phyloP scores from a whole-genome alignment of 1,284 basidiomycete genomes.

The Omphalotus olearius region DNA sequence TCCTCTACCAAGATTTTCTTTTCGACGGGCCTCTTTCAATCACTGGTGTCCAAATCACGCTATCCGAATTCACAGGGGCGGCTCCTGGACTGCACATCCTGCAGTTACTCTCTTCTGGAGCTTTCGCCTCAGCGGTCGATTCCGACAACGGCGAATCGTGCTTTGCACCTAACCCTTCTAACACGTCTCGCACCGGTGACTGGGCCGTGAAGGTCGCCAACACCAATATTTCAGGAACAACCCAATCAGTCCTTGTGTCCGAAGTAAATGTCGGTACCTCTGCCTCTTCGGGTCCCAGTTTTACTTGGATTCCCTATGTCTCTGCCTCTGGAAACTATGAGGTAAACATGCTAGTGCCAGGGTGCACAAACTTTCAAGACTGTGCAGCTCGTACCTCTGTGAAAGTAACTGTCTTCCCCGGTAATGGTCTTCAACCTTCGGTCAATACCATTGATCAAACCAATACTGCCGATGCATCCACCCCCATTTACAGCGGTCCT shows the following conservation, averaged over 20 bases:
- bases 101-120: constrained; percentile 88
- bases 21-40: constrained; percentile 62
- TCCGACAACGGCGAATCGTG: constrained; percentile 67
- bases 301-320: constrained; percentile 90
- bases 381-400: constrained; percentile 82
- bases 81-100: constrained; percentile 85
- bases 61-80: constrained; percentile 74
- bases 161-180: constrained; percentile 69
- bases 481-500: constrained; percentile 77
- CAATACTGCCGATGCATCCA: constrained; percentile 59
- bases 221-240: constrained; percentile 78
- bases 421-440: constrained; percentile 57
- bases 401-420: constrained; percentile 80
- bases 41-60: constrained; percentile 81
- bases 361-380: constrained; percentile 78
- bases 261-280: constrained; percentile 64
- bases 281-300: constrained; percentile 57
- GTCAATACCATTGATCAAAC: constrained; percentile 73
- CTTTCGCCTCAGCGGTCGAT: constrained; percentile 71
- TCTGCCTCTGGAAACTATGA: constrained; percentile 85
- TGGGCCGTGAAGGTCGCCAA: constrained; percentile 64
- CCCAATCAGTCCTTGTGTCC: constrained; percentile 71
- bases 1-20: constrained; percentile 88
- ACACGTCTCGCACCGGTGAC: constrained; percentile 56
- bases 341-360: constrained; percentile 83